phyloP scores from a whole-genome alignment of 768 basidiomycete genomes.

The Candolleomyces eurysporus region DNA sequence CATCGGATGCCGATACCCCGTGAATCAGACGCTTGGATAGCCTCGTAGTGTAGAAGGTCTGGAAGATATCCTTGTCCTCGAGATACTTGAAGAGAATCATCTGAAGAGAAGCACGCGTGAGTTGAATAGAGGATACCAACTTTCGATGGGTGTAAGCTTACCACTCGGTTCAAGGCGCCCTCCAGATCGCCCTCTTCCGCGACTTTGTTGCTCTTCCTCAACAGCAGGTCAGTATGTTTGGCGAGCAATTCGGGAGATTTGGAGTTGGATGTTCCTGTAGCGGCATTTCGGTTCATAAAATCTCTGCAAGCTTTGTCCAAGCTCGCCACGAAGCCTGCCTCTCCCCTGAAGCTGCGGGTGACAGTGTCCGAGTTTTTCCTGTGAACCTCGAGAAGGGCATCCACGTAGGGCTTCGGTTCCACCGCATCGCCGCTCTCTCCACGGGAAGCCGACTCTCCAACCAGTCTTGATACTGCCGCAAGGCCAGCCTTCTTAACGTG shows the following conservation, averaged over 20 bases:
- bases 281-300: constrained; percentile 93
- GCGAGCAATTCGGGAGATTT: constrained; percentile 95
- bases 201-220: constrained; percentile 97
- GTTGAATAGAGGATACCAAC: constrained; percentile 9
- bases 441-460: constrained; percentile 69
- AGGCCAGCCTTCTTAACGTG: constrained; percentile 94
- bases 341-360: constrained; percentile 86
- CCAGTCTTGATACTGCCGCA: constrained; percentile 82
- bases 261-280: constrained; percentile 82
- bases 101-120: constrained; percentile 41
- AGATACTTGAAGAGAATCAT: constrained; percentile 99
- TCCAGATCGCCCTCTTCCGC: constrained; percentile 93
- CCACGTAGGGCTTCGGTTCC: constrained; percentile 95
- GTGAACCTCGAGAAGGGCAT: constrained; percentile 90
- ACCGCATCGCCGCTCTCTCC: constrained; percentile 56
- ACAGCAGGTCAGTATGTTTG: constrained; percentile 87
- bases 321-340: constrained; percentile 93
- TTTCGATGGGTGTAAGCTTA: constrained; percentile 37
- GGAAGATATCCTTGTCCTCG: constrained; percentile 99
- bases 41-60: constrained; percentile 97
- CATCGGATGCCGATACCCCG: constrained; percentile 91
- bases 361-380: constrained; percentile 94
- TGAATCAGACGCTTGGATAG: constrained; percentile 93
- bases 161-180: constrained; percentile 88
- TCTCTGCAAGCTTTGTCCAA: constrained; percentile 96